Evolutionary conservation across 192 early-diverging fungal genomes (phyloP).

Genomic region (Rhizophagus clarus): DNA sequence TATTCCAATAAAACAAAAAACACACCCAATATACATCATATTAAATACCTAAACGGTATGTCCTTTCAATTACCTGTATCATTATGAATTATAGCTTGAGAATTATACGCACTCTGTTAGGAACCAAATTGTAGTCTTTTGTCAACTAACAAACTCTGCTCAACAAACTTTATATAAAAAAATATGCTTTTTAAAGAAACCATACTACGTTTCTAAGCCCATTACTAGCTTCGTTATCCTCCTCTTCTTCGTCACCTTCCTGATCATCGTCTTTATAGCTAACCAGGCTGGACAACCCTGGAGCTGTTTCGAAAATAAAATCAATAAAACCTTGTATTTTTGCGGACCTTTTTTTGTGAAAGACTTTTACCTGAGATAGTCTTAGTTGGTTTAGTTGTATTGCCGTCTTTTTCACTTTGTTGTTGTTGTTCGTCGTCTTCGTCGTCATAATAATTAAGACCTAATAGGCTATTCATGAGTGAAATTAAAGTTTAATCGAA

Average conservation of each 20-base stretch:
- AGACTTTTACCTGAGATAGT: neutral
- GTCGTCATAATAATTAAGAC: conserved; percentile 31
- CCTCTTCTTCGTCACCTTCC: neutral
- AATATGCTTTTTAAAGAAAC: conserved; percentile 7
- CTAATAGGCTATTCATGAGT: conserved; percentile 26
- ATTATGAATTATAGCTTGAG: conserved; percentile 18
- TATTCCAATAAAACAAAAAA: neutral
- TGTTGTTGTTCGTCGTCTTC: conserved; percentile 29
- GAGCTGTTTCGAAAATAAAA: neutral
- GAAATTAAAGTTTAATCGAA: neutral
- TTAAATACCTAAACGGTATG: neutral
- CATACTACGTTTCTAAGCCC: conserved; percentile 29
- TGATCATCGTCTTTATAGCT: neutral
- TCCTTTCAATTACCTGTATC: conserved; percentile 21
- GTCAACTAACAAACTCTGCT: conserved; percentile 27
- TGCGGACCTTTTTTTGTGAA: neutral
- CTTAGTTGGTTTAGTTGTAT: neutral
- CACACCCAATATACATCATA: neutral
- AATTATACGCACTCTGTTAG: conserved; percentile 28
- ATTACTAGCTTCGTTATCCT: neutral
- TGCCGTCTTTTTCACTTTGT: neutral
- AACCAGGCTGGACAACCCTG: neutral
- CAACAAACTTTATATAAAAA: neutral
- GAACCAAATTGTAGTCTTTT: conserved; percentile 23
- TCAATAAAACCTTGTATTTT: neutral